Evolutionary conservation across 108 stramenopile species (phyloP).

Genomic region (Schizochytrium sp.): DNA sequence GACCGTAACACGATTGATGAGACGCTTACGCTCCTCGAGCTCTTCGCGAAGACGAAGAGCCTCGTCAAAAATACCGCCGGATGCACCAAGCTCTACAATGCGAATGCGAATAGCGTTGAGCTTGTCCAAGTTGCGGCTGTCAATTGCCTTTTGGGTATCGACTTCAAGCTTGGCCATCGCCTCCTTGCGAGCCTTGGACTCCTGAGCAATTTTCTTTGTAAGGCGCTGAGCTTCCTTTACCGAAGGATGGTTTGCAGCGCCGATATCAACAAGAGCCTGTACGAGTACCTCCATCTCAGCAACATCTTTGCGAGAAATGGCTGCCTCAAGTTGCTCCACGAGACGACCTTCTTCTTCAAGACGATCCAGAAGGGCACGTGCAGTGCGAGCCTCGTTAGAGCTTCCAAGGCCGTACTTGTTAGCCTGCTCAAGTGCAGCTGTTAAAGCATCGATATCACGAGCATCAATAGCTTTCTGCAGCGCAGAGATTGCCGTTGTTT

Average conservation of each 20-base stretch:
- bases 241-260: slow-evolving; percentile 13
- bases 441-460: background rate
- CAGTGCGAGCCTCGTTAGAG: slow-evolving; percentile 61
- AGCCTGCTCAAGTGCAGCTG: slow-evolving; percentile 35
- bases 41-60: slow-evolving; percentile 12
- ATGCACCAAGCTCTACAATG: slow-evolving; percentile 41
- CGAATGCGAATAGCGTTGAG: slow-evolving; percentile 49
- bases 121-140: background rate
- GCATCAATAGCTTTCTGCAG: slow-evolving; percentile 23
- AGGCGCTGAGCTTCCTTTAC: slow-evolving; percentile 15
- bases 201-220: slow-evolving; percentile 62
- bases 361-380: slow-evolving; percentile 65
- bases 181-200: slow-evolving; percentile 60
- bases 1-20: slow-evolving; percentile 15
- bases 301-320: slow-evolving; percentile 66
- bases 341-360: slow-evolving; percentile 73
- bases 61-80: slow-evolving; percentile 1
- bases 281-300: slow-evolving; percentile 60
- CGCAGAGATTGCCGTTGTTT: slow-evolving; percentile 36
- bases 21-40: slow-evolving; percentile 49
- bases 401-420: slow-evolving; percentile 7
- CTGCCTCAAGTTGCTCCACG: slow-evolving; percentile 64
- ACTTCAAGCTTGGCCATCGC: slow-evolving; percentile 31
- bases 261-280: slow-evolving; percentile 62
- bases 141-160: slow-evolving; percentile 1